Base-by-base conservation (phyloP, 805 yeast genomes). In the Sungouiella thailandica region DNA sequence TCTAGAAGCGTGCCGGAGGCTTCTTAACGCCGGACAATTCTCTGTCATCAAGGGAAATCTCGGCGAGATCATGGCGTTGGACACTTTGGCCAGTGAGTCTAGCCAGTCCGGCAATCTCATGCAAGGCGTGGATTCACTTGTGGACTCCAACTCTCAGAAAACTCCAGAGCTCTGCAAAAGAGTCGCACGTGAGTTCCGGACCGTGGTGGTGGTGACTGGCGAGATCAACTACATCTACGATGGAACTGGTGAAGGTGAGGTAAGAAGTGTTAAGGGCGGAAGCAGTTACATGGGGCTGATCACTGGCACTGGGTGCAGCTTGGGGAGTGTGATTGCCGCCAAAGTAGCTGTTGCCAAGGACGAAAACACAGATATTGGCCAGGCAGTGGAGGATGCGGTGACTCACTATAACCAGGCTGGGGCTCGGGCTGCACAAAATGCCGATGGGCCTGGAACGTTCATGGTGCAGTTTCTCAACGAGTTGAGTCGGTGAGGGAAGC, bases 221-320 rank as follows among this genome's bases (percentile, higher is more conserved):
- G 41, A 47, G 1, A 35, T 17, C 4, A 63, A 67, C 36, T 54
- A 51, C 39, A 37, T 66, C 5, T 42, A 55, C 12, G 48, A 47
- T 18, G 52, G 45, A 1, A 28, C 24, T 13, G 17, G n/a, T 4
- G 31, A 29, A 4, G 12, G 29, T 17, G 51, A 55, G 17, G 54
- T 56, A 3, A 50, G 49, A 3, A 44, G 50, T 2, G 50, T 78
- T 4, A 37, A 47, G 7, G 90, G 89, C 5, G 87, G 93, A 1
- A 70, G 75, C 44, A 57, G 58, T 14, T 44, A 78, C 12, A 78
- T 86, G 82, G 80, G 80, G 0, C 53, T 61, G 8, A 72, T 86
- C 4, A 86, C 95, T 0, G 95, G 94, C 0, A 66, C 88, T 2
- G 96, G 96, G 0, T 87, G 96, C 42, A 74, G 90, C 0, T 58